Evolutionary conservation across 1,284 basidiomycete species (phyloP).

Genomic region (Fomitiporia mediterranea): DNA sequence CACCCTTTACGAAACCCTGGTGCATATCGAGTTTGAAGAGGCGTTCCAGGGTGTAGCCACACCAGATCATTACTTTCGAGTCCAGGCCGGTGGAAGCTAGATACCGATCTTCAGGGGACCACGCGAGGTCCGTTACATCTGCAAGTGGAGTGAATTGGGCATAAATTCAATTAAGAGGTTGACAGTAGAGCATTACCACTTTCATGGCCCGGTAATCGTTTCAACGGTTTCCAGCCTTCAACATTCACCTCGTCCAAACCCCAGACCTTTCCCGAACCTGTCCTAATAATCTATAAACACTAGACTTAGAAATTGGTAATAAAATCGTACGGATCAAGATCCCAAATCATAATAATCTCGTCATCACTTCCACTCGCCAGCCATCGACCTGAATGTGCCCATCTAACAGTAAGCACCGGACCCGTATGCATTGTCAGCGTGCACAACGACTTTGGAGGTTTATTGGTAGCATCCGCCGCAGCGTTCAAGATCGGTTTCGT

Average conservation of each 20-base stretch:
- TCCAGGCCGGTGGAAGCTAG: slow-evolving; percentile 94
- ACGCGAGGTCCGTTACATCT: slow-evolving; percentile 96
- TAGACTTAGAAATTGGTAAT: background rate
- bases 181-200: too few relatives aligned
- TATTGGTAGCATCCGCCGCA: slow-evolving; percentile 66
- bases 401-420: slow-evolving; percentile 90
- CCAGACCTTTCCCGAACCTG: slow-evolving; percentile 81
- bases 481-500: slow-evolving; percentile 86
- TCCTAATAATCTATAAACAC: slow-evolving; percentile 36
- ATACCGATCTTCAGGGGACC: slow-evolving; percentile 89
- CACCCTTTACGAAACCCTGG: slow-evolving; percentile 96
- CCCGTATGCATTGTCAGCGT: slow-evolving; percentile 94
- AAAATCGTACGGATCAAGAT: slow-evolving; percentile 82
- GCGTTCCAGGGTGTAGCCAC: slow-evolving; percentile 82
- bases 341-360: slow-evolving; percentile 95
- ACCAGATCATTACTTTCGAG: slow-evolving; percentile 90
- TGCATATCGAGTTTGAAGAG: slow-evolving; percentile 84
- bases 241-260: slow-evolving; percentile 91
- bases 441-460: slow-evolving; percentile 82
- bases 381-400: slow-evolving; percentile 93
- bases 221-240: slow-evolving; percentile 96
- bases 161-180: slow-evolving; percentile 22
- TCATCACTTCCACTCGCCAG: slow-evolving; percentile 97
- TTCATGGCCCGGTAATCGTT: slow-evolving; percentile 88
- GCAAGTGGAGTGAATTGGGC: slow-evolving; percentile 12